Conservation (phyloP, 805 yeast species). For the Wickerhamiella bombiphila region DNA sequence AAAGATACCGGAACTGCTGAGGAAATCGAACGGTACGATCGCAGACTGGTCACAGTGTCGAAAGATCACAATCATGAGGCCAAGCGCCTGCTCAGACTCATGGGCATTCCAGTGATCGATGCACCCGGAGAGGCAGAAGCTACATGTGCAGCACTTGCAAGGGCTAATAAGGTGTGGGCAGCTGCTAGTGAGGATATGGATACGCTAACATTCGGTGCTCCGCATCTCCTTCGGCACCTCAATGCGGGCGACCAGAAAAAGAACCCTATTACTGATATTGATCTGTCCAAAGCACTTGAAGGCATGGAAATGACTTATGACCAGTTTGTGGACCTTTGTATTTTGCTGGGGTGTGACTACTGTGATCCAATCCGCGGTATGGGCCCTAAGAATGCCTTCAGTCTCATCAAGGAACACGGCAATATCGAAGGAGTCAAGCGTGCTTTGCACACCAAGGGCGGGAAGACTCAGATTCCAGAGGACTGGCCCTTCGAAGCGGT, state of each 20-base stretch:
- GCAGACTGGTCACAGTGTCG: conserved; percentile 80
- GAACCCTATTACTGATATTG: conserved; percentile 77
- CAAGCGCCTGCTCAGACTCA: conserved; percentile 55
- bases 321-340: conserved; percentile 82
- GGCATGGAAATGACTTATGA: conserved; percentile 60
- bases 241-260: conserved; percentile 91
- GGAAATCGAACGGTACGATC: conserved; percentile 60
- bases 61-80: conserved; percentile 91
- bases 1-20: conserved; percentile 71
- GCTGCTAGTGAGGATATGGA: conserved; percentile 99
- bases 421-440: conserved; percentile 66
- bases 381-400: conserved; percentile 90
- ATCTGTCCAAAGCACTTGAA: conserved; percentile 49
- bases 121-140: conserved; percentile 99
- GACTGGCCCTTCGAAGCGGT: conserved; percentile 90
- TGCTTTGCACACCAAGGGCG: conserved; percentile 33
- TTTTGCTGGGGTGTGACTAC: conserved; percentile 90
- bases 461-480: conserved; percentile 76
- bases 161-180: conserved; percentile 82
- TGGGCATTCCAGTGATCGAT: conserved; percentile 90
- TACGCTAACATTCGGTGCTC: conserved; percentile 83
- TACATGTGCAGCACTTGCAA: conserved; percentile 88
- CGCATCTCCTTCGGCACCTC: conserved; percentile 68
- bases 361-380: conserved; percentile 90
- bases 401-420: conserved; percentile 74